Conservation (phyloP, 805 yeast genomes). For the Citeromyces matritensis region DNA sequence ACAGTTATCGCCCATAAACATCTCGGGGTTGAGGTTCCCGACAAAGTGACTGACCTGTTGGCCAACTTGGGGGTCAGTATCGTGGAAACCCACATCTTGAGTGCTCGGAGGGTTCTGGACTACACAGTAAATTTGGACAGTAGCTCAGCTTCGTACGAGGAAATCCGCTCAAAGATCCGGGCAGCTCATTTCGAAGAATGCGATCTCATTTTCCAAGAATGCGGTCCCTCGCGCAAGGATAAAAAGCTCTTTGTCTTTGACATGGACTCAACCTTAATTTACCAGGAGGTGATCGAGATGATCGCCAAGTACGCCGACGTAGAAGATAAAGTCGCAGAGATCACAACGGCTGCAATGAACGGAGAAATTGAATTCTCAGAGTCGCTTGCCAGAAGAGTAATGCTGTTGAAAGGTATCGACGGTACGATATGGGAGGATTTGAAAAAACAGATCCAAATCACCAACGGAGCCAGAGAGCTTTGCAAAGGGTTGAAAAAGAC, state of each 20-base stretch:
- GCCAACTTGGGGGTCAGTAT: not conserved
- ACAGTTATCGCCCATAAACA: not conserved
- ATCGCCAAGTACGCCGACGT: conserved; percentile 92
- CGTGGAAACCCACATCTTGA: conserved; percentile 3
- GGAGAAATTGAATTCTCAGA: conserved; percentile 88
- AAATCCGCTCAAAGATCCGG: conserved; percentile 6
- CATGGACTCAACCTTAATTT: conserved; percentile 94
- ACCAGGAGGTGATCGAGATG: conserved; percentile 92
- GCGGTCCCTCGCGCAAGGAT: conserved; percentile 13
- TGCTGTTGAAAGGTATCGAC: conserved; percentile 69
- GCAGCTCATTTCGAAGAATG: conserved; percentile 11
- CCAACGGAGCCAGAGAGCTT: conserved; percentile 77
- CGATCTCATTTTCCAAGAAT: conserved; percentile 27
- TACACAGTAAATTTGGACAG: not conserved
- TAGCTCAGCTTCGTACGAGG: not conserved
- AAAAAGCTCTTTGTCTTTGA: conserved; percentile 74
- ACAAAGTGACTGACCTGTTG: not conserved
- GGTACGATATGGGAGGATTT: conserved; percentile 69
- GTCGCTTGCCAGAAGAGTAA: conserved; percentile 62
- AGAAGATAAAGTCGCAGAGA: conserved; percentile 72
- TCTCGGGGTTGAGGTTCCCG: not conserved
- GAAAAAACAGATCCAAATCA: conserved; percentile 50
- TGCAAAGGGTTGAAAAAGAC: conserved; percentile 40
- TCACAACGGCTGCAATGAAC: conserved; percentile 92
- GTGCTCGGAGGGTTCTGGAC: not conserved